Evolutionary conservation across 345 rosid genomes (phyloP), one percentile per base, ranked within the genome.

Genomic region (Trapa bicornis): DNA sequence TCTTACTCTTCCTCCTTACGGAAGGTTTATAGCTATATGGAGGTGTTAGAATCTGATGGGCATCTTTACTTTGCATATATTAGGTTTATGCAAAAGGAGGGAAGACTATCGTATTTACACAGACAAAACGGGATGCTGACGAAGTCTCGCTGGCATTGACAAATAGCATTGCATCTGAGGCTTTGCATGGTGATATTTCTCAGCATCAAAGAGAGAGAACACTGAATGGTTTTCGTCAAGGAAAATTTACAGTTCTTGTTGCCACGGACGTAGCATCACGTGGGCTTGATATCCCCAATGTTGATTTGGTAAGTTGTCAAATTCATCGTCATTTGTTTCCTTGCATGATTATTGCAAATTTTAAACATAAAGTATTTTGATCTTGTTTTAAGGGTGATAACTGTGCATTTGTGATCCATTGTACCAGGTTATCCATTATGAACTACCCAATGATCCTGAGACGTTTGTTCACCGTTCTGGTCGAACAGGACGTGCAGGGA

Each of bases 121-220:
- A 85, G 78, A 94, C 97, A 33, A 94, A 94, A 78, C 78, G 89
- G 72, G 99, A 94, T 79, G 99, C 99, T 60, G 97, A 94, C 76
- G 97, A 91, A 74, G 97, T 94, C 58, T 88, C 99, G 50, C 69
- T 85, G 67, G 83, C 92, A 65, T 74, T 94, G 65, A 83, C 95
- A 65, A 89, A 60, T 71, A 94, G 86, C 80, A 89, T 94, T 67
- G 84, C 99, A 74, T 80, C 99, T 3, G 99, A 91, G 75, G 99
- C 99, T 67, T 81, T 94, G 77, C 99, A 91, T 68, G 99, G 99
- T 54, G 99, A 94, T 82, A 94, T 91, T 65, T 94, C 99, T 66
- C 99, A 94, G 79, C 97, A 91, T 69, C 99, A 94, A 75, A 88
- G 99, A 76, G 99, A 94, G 87, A 87, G 99, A 84, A 94, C 99